phyloP scores from a whole-genome alignment of 108 stramenopile genomes.

The Nitzschia palea region DNA sequence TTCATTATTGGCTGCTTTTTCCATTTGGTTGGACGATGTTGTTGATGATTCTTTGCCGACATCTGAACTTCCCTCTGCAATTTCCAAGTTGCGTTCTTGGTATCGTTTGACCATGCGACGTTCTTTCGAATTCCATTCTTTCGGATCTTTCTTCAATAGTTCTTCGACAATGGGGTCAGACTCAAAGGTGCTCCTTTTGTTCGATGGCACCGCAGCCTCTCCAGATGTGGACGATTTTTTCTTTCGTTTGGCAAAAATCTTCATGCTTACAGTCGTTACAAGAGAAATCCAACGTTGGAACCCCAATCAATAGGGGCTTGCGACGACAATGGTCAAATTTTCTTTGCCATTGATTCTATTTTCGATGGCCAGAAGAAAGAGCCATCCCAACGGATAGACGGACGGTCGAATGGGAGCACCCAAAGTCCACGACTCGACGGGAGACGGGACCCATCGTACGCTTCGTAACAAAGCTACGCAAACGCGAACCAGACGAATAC shows the following conservation, averaged over 20 bases:
- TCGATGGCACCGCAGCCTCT: background rate
- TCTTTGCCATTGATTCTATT: no score
- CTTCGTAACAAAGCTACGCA: no score
- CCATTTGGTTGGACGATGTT: background rate
- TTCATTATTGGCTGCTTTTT: background rate
- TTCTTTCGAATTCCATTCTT: constrained; percentile 77
- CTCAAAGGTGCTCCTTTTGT: constrained; percentile 22
- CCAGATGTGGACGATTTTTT: constrained; percentile 21
- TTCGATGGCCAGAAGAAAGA: no score
- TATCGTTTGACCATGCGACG: constrained; percentile 75
- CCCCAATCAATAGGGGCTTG: no score
- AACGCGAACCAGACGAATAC: no score
- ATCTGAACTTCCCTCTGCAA: background rate
- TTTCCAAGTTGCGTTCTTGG: constrained; percentile 32
- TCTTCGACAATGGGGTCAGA: constrained; percentile 66
- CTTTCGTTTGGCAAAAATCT: constrained; percentile 68
- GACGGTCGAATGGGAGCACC: no score
- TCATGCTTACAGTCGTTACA: constrained; percentile 55
- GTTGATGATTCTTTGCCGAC: background rate
- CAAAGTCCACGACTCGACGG: no score
- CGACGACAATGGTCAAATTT: no score
- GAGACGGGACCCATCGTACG: no score
- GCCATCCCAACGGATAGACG: no score
- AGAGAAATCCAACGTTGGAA: no score
- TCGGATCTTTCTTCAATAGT: constrained; percentile 59